A percentile compares a stretch with the other conserved stretches of the same genome.
These are phyloP conservation scores for Botrytis fabae DNA, from an alignment of 2,329 filamentous ascomycete species.

Conservation along the genomic window DNA sequence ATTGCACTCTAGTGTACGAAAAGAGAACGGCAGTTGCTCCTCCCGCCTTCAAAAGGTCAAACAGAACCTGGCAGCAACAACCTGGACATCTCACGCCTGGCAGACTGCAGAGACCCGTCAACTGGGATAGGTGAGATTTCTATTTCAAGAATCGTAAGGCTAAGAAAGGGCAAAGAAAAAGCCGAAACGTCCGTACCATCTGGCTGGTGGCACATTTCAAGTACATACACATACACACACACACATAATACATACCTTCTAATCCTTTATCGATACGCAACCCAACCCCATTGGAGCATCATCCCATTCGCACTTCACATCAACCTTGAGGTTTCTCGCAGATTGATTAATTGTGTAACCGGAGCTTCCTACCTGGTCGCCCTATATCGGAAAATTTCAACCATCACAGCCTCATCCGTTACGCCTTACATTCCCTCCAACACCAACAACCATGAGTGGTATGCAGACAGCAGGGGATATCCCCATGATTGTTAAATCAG, in stretches of 20 bases:
- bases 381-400: constrained; percentile 17
- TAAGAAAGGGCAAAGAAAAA: neutral
- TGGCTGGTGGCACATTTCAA: neutral
- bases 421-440: neutral
- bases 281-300: neutral
- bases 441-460: constrained; percentile 15
- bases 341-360: constrained; percentile 12
- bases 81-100: neutral
- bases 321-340: constrained; percentile 3
- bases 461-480: constrained; percentile 55
- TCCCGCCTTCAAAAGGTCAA: neutral
- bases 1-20: neutral
- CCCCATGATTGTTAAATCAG: constrained; percentile 71
- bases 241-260: neutral
- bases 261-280: constrained; percentile 7
- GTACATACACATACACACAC: no score
- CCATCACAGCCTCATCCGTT: constrained; percentile 17
- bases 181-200: neutral
- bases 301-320: neutral
- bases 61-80: neutral
- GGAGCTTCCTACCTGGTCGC: neutral
- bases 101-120: constrained; percentile 6
- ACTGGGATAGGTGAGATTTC: neutral
- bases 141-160: constrained; percentile 1
- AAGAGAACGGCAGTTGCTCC: neutral